Percentiles rank a stretch among this genome's conserved stretches.
These are phyloP conservation scores for Fusarium sulawesiense DNA, from an alignment of 2,329 filamentous ascomycete species.

Conservation along the genomic window DNA sequence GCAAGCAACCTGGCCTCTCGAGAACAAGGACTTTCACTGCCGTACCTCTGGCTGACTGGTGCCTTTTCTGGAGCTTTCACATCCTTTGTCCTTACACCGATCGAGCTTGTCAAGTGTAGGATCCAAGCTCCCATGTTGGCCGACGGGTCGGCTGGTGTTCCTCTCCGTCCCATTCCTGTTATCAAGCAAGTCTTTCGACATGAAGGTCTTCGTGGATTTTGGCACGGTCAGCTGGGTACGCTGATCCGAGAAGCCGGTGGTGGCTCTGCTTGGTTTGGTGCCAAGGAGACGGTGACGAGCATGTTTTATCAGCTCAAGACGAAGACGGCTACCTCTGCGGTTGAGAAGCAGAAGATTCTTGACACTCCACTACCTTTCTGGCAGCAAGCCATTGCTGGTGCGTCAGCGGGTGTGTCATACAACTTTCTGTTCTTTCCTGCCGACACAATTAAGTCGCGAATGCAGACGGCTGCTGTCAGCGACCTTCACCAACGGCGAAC, in stretches of 20 bases:
- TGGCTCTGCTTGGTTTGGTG: constrained; percentile 93
- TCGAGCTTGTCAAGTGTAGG: constrained; percentile 98
- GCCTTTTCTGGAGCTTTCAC: constrained; percentile 90
- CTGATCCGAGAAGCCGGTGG: constrained; percentile 94
- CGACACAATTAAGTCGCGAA: constrained; percentile 95
- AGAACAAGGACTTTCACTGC: constrained; percentile 75
- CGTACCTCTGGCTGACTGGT: constrained; percentile 80
- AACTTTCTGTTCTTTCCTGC: constrained; percentile 98
- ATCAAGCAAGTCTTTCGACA: constrained; percentile 84
- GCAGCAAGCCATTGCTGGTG: constrained; percentile 89
- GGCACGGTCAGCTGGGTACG: constrained; percentile 94
- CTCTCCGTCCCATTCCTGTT: constrained; percentile 74
- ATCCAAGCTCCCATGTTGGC: constrained; percentile 79
- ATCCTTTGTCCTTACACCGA: constrained; percentile 89
- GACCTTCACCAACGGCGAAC: constrained; percentile 66
- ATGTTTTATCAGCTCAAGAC: constrained; percentile 73
- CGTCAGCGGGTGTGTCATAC: constrained; percentile 89
- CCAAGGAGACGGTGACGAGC: constrained; percentile 82
- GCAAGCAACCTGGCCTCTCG: constrained; percentile 60
- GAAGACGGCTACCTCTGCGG: constrained; percentile 52
- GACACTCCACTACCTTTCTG: constrained; percentile 76
- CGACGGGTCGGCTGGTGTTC: constrained; percentile 56
- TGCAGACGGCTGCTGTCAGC: constrained; percentile 86
- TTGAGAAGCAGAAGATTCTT: constrained; percentile 55
- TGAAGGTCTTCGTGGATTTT: constrained; percentile 87